phyloP scores from a whole-genome alignment of 129 eudicot species.

The Flaveria robusta region DNA sequence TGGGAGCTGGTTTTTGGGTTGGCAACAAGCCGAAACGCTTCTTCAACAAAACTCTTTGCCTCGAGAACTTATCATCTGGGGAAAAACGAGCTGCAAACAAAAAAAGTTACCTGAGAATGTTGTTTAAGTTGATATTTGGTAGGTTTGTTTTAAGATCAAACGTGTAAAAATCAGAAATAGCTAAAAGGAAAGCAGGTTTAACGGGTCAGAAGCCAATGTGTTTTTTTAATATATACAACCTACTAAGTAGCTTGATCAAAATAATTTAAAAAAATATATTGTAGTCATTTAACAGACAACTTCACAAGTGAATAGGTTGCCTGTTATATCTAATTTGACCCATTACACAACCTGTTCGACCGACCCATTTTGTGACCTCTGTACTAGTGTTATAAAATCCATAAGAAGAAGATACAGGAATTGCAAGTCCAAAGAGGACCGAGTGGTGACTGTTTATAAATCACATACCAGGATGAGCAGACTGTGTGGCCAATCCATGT shows the following conservation, averaged over 20 bases:
- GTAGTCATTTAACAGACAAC: background rate
- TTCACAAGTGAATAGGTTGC: too few relatives aligned
- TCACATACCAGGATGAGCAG: conserved; percentile 90
- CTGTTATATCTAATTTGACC: background rate
- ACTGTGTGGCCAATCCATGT: conserved; percentile 68
- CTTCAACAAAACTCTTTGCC: conserved; percentile 90
- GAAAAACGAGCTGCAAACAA: conserved; percentile 80
- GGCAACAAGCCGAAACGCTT: conserved; percentile 91
- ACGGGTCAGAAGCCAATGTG: background rate
- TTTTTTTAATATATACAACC: background rate
- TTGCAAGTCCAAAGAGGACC: background rate
- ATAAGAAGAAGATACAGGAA: background rate
- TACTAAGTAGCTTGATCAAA: background rate
- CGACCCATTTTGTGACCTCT: background rate
- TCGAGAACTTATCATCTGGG: conserved; percentile 86
- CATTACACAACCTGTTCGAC: background rate
- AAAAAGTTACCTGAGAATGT: background rate
- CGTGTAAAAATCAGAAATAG: background rate
- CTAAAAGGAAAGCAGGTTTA: background rate
- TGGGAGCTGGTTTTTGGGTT: conserved; percentile 60
- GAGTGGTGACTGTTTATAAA: background rate
- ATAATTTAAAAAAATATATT: background rate
- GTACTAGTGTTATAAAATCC: background rate
- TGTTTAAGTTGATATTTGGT: background rate
- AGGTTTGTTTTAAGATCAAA: background rate